Evolutionary conservation across 192 early-diverging fungal genomes (phyloP), one percentile per base, ranked within the genome.

Genomic region (Linderina pennispora): DNA sequence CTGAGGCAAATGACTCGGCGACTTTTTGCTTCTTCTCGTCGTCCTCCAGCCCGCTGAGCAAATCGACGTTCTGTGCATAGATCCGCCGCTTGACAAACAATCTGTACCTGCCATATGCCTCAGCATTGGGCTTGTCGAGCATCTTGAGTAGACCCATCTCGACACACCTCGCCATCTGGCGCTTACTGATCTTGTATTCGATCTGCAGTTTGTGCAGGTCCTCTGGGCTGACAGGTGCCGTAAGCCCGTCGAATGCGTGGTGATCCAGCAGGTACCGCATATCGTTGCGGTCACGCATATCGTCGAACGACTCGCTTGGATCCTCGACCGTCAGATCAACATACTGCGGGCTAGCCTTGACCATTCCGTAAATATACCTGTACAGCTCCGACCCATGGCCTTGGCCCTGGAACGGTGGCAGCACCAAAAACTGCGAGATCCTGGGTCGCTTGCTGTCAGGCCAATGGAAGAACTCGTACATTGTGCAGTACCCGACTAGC

Each of bases 391-490:
- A 76, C 43, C 91, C 94, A 62, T 93, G 90, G 19, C 90, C 90
- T 43, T 79, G 64, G 39, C 76, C 69, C 53, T 91, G 91, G 62
- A 77, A 94, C 31, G 91, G 86, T 20, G 94, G 94, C 47, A 98
- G 57, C n/a, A 98, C 80, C 8, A 98, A 49, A 51, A 94, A 91
- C 78, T 98, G 94, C 60, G 91, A 92, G 38, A 97, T 97, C 24
- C 92, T 70, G 72, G 91, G 78, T 13, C 92, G 75, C 43, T 74
- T 75, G 33, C 74, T 64, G 40, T 94, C 84, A 2, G 87, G 87
- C 58, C 80, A 95, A 48, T 78, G 81, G 58, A 78, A 94, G 58
- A 91, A 98, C 16, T 80, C 77, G 62, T 98, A 95, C 39, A 80
- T 75, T 1, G 87, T 90, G 33, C 76, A 77, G 65, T 87, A 98